Conservation (phyloP, 768 basidiomycete genomes). For the Tricholoma saponaceum region DNA sequence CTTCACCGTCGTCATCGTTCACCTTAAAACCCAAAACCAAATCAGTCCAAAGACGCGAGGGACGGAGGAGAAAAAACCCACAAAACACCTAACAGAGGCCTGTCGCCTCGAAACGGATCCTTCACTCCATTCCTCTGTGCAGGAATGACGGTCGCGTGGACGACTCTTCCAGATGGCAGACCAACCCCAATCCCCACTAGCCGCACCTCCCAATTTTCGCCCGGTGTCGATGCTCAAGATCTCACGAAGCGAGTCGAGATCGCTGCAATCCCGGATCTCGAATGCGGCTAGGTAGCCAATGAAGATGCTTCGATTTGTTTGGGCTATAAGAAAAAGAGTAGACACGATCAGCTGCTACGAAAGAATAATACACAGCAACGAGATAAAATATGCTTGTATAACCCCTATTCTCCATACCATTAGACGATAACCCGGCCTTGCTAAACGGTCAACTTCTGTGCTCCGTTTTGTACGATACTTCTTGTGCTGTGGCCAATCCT, state of each 20-base stretch:
- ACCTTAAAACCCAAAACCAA: background rate
- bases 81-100: slow-evolving; percentile 31
- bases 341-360: too few relatives aligned
- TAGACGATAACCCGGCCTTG: too few relatives aligned
- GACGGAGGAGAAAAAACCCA: slow-evolving; percentile 12
- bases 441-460: too few relatives aligned
- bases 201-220: background rate
- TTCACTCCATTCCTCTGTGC: slow-evolving; percentile 12
- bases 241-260: slow-evolving; percentile 41
- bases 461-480: too few relatives aligned
- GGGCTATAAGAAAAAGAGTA: too few relatives aligned
- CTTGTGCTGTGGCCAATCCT: too few relatives aligned
- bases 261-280: slow-evolving; percentile 61
- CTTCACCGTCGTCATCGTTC: slow-evolving; percentile 10
- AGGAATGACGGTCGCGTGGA: slow-evolving; percentile 40
- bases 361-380: too few relatives aligned
- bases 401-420: too few relatives aligned
- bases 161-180: slow-evolving; percentile 10
- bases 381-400: too few relatives aligned
- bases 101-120: slow-evolving; percentile 23
- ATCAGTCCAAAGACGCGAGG: background rate
- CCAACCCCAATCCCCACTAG: background rate
- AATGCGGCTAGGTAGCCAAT: slow-evolving; percentile 28
- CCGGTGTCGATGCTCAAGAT: slow-evolving; percentile 40
- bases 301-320: too few relatives aligned